Percentiles rank a stretch among this genome's conserved stretches.
Conservation (phyloP, 2,329 filamentous ascomycete species). For the Gyromitra esculenta region DNA sequence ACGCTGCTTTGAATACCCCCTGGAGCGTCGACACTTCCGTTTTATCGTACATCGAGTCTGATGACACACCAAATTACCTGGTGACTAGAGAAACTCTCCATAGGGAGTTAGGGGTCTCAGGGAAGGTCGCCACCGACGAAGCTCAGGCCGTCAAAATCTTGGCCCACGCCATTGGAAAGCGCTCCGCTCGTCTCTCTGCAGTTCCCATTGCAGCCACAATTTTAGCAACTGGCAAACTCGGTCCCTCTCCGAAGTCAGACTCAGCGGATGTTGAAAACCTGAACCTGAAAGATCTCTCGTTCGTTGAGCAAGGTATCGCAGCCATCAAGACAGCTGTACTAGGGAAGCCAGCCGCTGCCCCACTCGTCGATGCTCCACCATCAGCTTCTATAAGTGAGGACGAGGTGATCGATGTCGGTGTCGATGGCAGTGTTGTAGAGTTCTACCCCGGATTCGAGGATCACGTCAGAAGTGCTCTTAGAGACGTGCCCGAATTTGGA, state of each 20-base stretch:
- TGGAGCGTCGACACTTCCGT: slow-evolving; percentile 94
- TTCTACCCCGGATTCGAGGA: slow-evolving; percentile 94
- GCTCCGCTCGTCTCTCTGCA: slow-evolving; percentile 86
- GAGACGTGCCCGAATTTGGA: slow-evolving; percentile 80
- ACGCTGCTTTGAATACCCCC: slow-evolving; percentile 75
- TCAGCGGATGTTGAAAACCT: slow-evolving; percentile 36
- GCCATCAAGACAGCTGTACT: slow-evolving; percentile 54
- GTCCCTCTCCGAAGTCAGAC: slow-evolving; percentile 60
- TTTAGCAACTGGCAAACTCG: slow-evolving; percentile 78
- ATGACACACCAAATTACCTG: slow-evolving; percentile 76
- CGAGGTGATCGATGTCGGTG: slow-evolving; percentile 84
- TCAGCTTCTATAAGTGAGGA: slow-evolving; percentile 59
- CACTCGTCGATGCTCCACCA: slow-evolving; percentile 55
- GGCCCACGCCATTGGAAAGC: slow-evolving; percentile 82
- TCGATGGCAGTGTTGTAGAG: slow-evolving; percentile 93
- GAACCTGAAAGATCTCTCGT: slow-evolving; percentile 48
- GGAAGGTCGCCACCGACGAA: slow-evolving; percentile 74
- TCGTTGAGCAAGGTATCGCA: slow-evolving; percentile 59
- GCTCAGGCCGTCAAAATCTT: slow-evolving; percentile 87
- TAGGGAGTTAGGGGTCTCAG: slow-evolving; percentile 77
- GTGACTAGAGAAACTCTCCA: slow-evolving; percentile 81
- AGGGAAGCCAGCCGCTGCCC: slow-evolving; percentile 43
- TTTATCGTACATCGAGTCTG: slow-evolving; percentile 84
- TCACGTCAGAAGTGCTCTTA: slow-evolving; percentile 83
- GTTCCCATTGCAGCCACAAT: slow-evolving; percentile 87